phyloP scores from a whole-genome alignment of 148 eudicot species.

The Camellia sinensis region DNA sequence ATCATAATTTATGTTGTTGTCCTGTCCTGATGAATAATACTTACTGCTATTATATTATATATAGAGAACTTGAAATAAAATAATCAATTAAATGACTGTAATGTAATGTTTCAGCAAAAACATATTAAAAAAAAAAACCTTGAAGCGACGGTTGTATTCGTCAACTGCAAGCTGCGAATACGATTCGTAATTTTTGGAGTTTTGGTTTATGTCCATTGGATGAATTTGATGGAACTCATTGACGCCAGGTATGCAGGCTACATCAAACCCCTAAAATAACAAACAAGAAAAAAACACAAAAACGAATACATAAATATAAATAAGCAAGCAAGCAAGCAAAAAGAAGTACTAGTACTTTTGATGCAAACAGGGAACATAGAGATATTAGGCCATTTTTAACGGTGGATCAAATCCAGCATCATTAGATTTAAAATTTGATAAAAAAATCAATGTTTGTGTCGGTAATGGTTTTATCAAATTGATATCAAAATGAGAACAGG shows the following conservation, averaged over 20 bases:
- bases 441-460: too few relatives aligned
- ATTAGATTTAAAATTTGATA: too few relatives aligned
- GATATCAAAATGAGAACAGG: too few relatives aligned
- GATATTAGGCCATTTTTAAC: too few relatives aligned
- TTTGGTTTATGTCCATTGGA: not conserved
- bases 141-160: not conserved
- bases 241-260: not conserved
- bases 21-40: too few relatives aligned
- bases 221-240: not conserved
- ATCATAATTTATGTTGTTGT: too few relatives aligned
- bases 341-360: not conserved
- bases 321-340: not conserved
- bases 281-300: not conserved
- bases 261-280: conserved; percentile 3
- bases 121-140: not conserved
- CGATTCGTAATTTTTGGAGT: not conserved
- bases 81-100: not conserved
- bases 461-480: too few relatives aligned
- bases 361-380: not conserved
- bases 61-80: not conserved
- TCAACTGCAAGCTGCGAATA: not conserved
- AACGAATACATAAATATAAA: not conserved
- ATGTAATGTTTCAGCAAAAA: not conserved
- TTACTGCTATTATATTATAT: too few relatives aligned
- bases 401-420: too few relatives aligned